A percentile compares a stretch with the other conserved stretches of the same genome.
Conservation (phyloP, 2,329 filamentous ascomycete species). For the Calonectria pseudoturangicola region DNA sequence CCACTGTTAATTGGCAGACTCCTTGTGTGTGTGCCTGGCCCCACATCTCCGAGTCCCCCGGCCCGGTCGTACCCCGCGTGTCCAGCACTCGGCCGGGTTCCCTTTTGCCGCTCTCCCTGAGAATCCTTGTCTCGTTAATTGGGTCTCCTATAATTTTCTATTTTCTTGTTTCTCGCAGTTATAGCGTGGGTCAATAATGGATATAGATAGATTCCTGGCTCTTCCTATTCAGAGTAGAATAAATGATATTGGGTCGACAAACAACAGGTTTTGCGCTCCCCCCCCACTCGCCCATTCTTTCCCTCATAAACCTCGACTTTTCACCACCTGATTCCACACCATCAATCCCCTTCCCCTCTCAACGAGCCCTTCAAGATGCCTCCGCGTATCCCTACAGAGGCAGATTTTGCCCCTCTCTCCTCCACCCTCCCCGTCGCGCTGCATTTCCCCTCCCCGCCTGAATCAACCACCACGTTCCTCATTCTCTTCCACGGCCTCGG, state of each 20-base stretch:
- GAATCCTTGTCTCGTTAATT: not conserved
- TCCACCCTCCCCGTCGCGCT: constrained; percentile 66
- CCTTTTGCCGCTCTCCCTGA: not conserved
- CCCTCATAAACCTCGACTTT: constrained; percentile 22
- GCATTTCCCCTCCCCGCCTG: constrained; percentile 71
- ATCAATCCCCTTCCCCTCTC: not conserved
- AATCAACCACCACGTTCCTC: constrained; percentile 83
- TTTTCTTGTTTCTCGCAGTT: not conserved
- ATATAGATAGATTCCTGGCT: not conserved
- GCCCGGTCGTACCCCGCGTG: constrained; percentile 25
- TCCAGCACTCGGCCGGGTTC: not conserved
- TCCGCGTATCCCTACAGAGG: constrained; percentile 69
- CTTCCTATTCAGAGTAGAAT: not conserved
- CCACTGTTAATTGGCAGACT: constrained; percentile 8
- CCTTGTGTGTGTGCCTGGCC: not conserved
- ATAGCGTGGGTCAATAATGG: not conserved
- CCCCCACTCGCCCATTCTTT: constrained; percentile 24
- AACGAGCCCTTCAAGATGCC: constrained; percentile 58
- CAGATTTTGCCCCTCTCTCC: constrained; percentile 69
- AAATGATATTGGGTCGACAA: not conserved
- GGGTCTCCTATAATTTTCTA: not conserved
- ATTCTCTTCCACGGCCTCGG: constrained; percentile 90
- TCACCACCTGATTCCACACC: constrained; percentile 19
- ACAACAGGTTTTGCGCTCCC: not conserved
- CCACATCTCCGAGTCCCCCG: constrained; percentile 35